Evolutionary conservation across 1,139 yeast species (phyloP), one percentile per base, ranked within the genome.

Genomic region (Lodderomyces metapsilosis): DNA sequence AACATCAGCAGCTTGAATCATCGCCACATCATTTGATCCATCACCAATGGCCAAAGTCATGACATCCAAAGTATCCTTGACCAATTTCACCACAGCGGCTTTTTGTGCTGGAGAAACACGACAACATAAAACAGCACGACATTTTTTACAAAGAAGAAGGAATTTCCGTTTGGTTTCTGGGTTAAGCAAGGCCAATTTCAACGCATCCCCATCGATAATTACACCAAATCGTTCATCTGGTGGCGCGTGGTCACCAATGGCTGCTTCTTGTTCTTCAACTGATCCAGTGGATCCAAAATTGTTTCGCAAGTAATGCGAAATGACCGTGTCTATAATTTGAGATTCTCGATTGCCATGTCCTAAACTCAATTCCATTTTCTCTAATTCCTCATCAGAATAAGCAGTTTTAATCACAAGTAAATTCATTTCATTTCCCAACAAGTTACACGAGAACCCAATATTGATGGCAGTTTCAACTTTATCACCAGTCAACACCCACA

Each of bases 1-100:
- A 39, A 92, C 96, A 62, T 92, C 96, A 0, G 98, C 98, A 11
- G 98, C 97, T 64, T 92, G 98, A 52, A 92, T 92, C 99, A 92
- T 92, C 35, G 96, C 87, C 23, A 92, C 98, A 68, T 92, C 99
- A 58, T 92, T 92, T 3, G 98, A 97, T 52, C 98, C 99, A 66
- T 92, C 99, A 41, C 99, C 99, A 58, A 92, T 86, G 0, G 98
- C 98, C 47, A 94, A 71, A 20, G 94, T 67, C 54, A 92, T 68
- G 0, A 95, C 84, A 44, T 83, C 80, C 50, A 85, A 79, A 55
- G 88, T 82, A 56, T 88, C 84, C 54, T 84, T 84, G 27, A 92
- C 98, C 68, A 94, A 76, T 57, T 88, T 88, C 22, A 94, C 98
- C 34, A 94, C 98, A 35, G 91, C 74, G 0, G 99, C 98, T 61